phyloP scores from a whole-genome alignment of 2,329 filamentous ascomycete species.

The Ceratocystis eucalypticola region DNA sequence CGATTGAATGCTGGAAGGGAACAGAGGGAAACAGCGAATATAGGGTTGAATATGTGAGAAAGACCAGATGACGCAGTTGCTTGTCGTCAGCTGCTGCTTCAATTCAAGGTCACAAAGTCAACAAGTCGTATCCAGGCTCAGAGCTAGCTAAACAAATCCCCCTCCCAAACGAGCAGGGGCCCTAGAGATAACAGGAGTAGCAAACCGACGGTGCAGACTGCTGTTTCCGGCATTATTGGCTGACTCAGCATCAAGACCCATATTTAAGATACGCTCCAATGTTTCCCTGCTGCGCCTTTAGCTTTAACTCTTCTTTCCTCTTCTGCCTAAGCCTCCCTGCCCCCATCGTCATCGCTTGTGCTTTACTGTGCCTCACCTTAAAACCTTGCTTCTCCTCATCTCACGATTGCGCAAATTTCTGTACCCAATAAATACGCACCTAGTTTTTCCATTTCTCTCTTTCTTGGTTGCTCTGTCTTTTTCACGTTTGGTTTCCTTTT shows the following conservation, averaged over 20 bases:
- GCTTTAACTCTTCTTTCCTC: no score
- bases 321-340: no score
- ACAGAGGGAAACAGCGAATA: not conserved
- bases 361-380: not conserved
- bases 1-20: no score
- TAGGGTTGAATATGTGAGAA: no score
- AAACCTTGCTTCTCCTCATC: not conserved
- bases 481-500: not conserved
- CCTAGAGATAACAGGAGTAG: not conserved
- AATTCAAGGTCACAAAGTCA: no score
- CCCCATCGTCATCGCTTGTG: conserved; percentile 8
- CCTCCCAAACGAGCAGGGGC: no score
- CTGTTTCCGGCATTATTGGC: not conserved
- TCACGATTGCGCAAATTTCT: not conserved
- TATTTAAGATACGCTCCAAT: not conserved
- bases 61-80: not conserved
- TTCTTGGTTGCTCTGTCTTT: not conserved
- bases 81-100: not conserved
- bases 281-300: no score
- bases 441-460: not conserved
- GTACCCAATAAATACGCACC: not conserved
- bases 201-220: not conserved
- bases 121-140: no score
- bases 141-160: no score
- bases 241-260: not conserved